A percentile compares a stretch with the other conserved stretches of the same genome.
phyloP scores from a whole-genome alignment of 768 basidiomycete genomes.

The Mycena latifolia region DNA sequence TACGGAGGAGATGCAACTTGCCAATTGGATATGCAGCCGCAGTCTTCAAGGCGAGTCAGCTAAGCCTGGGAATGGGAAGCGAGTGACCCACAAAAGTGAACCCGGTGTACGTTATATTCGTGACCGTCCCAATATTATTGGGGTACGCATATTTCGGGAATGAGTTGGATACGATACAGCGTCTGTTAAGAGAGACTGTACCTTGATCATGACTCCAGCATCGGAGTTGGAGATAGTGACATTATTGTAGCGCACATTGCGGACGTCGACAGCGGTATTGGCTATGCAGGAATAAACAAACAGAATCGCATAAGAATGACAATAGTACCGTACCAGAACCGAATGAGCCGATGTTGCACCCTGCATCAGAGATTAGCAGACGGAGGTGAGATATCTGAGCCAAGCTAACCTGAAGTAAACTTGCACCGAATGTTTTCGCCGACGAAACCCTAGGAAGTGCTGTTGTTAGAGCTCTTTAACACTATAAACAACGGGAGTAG shows the following conservation, averaged over 20 bases:
- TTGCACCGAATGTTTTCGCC: slow-evolving; percentile 35
- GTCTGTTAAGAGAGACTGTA: too few species aligned
- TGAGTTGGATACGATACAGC: too few species aligned
- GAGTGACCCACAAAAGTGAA: slow-evolving; percentile 30
- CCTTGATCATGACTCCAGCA: slow-evolving; percentile 41
- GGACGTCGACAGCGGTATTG: slow-evolving; percentile 36
- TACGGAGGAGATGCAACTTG: slow-evolving; percentile 1
- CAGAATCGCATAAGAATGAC: not conserved
- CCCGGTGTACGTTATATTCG: slow-evolving; percentile 36
- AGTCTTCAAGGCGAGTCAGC: not conserved
- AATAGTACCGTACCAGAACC: slow-evolving; percentile 22
- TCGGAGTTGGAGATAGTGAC: slow-evolving; percentile 41
- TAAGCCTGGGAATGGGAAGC: not conserved
- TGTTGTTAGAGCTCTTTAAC: too few species aligned
- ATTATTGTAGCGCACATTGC: slow-evolving; percentile 38
- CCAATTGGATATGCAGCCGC: slow-evolving; percentile 28
- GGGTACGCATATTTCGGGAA: too few species aligned
- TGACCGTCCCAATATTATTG: slow-evolving; percentile 37
- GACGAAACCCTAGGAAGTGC: too few species aligned
- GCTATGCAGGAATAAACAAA: not conserved
- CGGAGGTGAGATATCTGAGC: too few species aligned
- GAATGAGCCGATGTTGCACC: slow-evolving; percentile 42
- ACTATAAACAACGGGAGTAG: not conserved
- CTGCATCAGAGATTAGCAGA: too few species aligned
- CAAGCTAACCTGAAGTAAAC: too few species aligned